A percentile compares a stretch with the other conserved stretches of the same genome.
Conservation (phyloP, 306 rosid species). For the Cicer cuneatum region DNA sequence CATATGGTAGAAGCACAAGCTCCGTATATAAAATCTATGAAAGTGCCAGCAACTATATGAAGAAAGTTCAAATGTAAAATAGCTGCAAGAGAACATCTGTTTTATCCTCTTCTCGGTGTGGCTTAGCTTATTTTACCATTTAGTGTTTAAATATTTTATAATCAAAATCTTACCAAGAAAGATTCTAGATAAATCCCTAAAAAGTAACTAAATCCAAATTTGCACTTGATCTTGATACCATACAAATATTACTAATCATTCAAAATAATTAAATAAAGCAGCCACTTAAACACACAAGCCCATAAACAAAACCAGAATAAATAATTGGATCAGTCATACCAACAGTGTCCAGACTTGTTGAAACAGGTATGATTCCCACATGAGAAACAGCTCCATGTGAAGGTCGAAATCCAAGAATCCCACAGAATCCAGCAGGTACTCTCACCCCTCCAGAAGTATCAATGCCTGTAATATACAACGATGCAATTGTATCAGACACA, state of each 20-base stretch:
- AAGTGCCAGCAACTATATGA: conserved; percentile 4
- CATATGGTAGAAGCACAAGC: background rate
- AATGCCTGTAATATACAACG: conserved; percentile 60
- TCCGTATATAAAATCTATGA: conserved; percentile 3
- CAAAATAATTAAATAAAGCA: background rate
- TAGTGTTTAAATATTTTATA: background rate
- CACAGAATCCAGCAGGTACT: conserved; percentile 95
- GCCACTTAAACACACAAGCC: conserved; percentile 30
- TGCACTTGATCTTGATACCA: conserved; percentile 26
- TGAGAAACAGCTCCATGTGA: conserved; percentile 91
- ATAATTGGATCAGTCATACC: conserved; percentile 59
- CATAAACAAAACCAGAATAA: conserved; percentile 13
- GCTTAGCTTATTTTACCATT: background rate
- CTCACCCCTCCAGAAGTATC: conserved; percentile 96
- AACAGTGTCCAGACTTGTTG: conserved; percentile 85
- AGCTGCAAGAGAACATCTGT: background rate
- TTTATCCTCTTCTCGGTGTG: conserved; percentile 2
- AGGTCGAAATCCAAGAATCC: conserved; percentile 90
- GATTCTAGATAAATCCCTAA: background rate
- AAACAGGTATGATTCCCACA: conserved; percentile 68
- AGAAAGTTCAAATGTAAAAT: background rate
- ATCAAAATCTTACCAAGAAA: background rate
- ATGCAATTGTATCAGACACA: conserved; percentile 38
- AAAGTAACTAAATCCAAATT: background rate
- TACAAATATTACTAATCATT: conserved; percentile 28